Evolutionary conservation across 306 rosid species (phyloP), one percentile per base, ranked within the genome.

Genomic region (Vigna nakashimae): DNA sequence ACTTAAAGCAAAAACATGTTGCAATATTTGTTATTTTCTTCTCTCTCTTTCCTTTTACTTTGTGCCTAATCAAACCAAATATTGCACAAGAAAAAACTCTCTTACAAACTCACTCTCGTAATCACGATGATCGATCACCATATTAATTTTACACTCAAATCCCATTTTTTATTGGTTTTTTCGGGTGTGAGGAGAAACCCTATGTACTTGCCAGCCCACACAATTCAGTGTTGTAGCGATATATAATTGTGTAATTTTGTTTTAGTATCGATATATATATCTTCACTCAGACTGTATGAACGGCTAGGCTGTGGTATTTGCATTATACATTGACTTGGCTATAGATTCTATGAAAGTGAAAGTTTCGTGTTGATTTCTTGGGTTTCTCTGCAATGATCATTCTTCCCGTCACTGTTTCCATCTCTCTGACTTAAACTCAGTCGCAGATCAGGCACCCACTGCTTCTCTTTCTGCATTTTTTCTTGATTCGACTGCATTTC

Each of bases 281-380:
- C 69, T 64, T 68, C 58, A 48, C 69, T 66, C 63, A 56, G 57
- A 65, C 40, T 76, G 34, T 57, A 78, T 50, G 40, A 71, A 43
- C 38, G n/a, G n/a, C 59, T 73, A 48, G 76, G 67, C 38, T 83
- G 75, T 62, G 78, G 13, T 79, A 72, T 82, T 51, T 67, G 67
- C 79, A 74, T 28, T 43, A 65, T 77, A 79, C 64, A 74, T 53
- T 7, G 65, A 60, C 77, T 59, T 56, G 76, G 34, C 36, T 49
- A 59, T 58, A 57, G 16, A 48, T 40, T 53, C 82, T 88, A 86
- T 55, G 96, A 88, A 51, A 92, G 97, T 42, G 97, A 86, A 72
- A 90, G 96, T 66, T 84, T 84, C 1, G 96, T 90, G 87, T 81
- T 82, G 83, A 89, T 87, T 80, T 87, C 90, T 49, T 87, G 83